Conservation (phyloP, 2,329 filamentous ascomycete genomes). For the Colletotrichum sp. region DNA sequence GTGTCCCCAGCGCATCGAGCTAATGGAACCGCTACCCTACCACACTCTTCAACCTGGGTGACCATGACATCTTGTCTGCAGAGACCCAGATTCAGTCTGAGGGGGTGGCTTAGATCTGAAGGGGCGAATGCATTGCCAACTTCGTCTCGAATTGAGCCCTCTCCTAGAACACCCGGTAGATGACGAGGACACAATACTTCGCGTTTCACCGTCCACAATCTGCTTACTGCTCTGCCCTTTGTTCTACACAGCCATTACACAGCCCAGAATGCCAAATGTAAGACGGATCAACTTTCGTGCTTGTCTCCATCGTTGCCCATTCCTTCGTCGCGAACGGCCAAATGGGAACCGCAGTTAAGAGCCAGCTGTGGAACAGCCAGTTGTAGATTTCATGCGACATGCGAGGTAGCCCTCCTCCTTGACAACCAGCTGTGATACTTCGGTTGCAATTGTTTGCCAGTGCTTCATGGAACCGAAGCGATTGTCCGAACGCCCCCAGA, state of each 20-base stretch:
- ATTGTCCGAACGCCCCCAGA: too few relatives aligned
- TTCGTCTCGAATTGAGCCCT: background rate
- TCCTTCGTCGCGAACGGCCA: background rate
- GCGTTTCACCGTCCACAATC: background rate
- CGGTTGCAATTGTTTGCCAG: too few relatives aligned
- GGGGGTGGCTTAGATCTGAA: background rate
- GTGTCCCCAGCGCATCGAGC: background rate
- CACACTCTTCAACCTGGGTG: background rate
- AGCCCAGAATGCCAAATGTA: background rate
- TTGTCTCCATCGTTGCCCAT: accelerated
- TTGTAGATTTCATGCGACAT: too few relatives aligned
- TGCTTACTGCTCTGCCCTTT: background rate
- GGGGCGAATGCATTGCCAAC: background rate
- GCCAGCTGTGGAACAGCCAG: background rate
- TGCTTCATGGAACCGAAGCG: too few relatives aligned
- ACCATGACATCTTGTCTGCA: background rate
- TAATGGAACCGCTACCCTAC: background rate
- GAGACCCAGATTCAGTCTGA: background rate
- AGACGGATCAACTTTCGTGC: background rate
- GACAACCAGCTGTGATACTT: background rate
- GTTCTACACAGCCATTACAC: background rate
- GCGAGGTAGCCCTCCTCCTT: background rate
- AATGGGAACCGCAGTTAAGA: background rate
- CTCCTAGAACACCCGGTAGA: background rate
- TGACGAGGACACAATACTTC: background rate